Base-by-base conservation (phyloP, 2,329 filamentous ascomycete genomes). In the Alternaria ventricosa region DNA sequence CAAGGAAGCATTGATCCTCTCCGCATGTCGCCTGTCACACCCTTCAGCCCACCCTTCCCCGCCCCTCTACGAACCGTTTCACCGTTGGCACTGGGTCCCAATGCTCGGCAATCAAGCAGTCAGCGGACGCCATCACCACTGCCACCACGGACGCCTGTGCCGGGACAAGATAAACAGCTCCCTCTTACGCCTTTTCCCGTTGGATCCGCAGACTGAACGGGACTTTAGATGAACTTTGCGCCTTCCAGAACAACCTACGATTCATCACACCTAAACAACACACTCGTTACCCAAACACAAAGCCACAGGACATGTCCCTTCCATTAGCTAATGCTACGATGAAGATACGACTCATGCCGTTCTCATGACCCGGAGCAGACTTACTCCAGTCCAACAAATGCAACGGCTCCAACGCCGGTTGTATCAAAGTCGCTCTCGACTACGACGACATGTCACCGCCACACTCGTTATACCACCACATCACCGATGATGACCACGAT, bases 101-200 rank as follows among this genome's bases (percentile, higher is more conserved):
- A 61, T 36, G 64, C 54, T 15, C 62, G 67, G n/a, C 58, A 51
- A 33, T 59, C 64, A 10, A 68, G 64, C 63, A 64, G 64, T 25
- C 47, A 47, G 25, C 55, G 30, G n/a, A 64, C 47, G 49, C 22
- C 44, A 28, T 62, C 45, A 33, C 43, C 57, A 12, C 30, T 55
- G 9, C 57, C 51, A 36, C 57, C 63, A 23, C 59, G 50, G 15
- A 62, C 60, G 9, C 62, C 65, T 3, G 64, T 66, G 10, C 65
- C 65, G 36, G 36, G 36, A 41, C 36, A 41, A 30, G 68, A 71
- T 12, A 78, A 78, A 57, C 72, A 73, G 15, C 47, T 78, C 22
- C 76, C 76, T 10, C 51, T 77, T 9, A 78, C 76, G n/a, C 76
- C 76, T 5, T 75, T 77, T 11, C 76, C 76, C 0, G 67, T 75